These are phyloP conservation scores for Cyclotella sp. DNA, from an alignment of 108 stramenopile genomes.

Conservation along the genomic window DNA sequence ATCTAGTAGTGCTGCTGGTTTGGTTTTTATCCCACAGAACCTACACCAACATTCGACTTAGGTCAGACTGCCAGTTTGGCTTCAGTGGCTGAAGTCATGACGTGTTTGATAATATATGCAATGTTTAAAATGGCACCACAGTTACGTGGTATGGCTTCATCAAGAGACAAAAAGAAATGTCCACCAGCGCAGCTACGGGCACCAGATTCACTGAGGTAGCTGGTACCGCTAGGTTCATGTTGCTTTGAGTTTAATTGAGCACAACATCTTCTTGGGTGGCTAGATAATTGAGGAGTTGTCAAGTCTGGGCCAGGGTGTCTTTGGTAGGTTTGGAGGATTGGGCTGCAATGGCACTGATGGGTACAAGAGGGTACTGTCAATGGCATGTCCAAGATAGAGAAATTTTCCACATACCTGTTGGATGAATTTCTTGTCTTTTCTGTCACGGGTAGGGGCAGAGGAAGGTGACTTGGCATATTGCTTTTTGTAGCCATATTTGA, in stretches of 20 bases:
- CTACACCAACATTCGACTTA: too few relatives aligned
- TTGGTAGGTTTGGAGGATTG: slow-evolving; percentile 20
- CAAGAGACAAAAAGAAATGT: slow-evolving; percentile 21
- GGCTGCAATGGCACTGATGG: slow-evolving; percentile 18
- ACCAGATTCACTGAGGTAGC: slow-evolving; percentile 36
- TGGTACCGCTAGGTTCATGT: slow-evolving; percentile 12
- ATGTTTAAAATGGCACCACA: neutral
- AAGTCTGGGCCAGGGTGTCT: slow-evolving; percentile 10
- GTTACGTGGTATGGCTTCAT: neutral
- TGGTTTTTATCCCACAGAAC: too few relatives aligned
- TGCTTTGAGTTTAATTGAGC: slow-evolving; percentile 30
- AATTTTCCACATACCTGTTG: slow-evolving; percentile 48
- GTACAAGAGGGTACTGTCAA: slow-evolving; percentile 37
- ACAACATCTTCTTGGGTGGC: slow-evolving; percentile 49
- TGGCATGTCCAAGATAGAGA: slow-evolving; percentile 39
- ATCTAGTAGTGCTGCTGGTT: too few relatives aligned
- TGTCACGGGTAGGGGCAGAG: slow-evolving; percentile 14
- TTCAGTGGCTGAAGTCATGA: neutral
- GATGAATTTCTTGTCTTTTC: slow-evolving; percentile 26
- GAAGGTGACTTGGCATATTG: slow-evolving; percentile 31
- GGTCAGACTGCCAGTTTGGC: neutral
- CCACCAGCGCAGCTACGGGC: slow-evolving; percentile 48
- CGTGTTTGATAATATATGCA: too few relatives aligned
- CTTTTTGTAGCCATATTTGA: slow-evolving; percentile 45
- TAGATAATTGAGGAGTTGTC: slow-evolving; percentile 44